Evolutionary conservation across 169 alveolate genomes (phyloP), one percentile per base, ranked within the genome.

Genomic region (Plasmodium falciparum): DNA sequence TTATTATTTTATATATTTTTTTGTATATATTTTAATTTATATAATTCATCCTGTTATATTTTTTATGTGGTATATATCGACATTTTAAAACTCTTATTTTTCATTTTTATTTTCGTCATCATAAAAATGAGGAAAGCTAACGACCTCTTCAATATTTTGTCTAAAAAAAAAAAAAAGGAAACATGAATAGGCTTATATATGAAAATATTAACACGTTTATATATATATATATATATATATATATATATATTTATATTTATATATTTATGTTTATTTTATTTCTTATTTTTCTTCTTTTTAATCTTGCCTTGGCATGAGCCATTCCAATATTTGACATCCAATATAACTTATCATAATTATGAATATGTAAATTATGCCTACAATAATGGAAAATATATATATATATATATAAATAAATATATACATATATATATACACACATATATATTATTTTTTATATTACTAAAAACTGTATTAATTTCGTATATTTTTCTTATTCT

Each of bases 381-480:
- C 6, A 52, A 17, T 2, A 58, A 47, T 26, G 65, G 29, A 0
- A 39, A 39, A 39, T 39, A 39, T 39, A 39, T 39, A 39, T 39
- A 39, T 39, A 39, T 39, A 39, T 5, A 39, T 5, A 50, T 20
- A 62, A 63, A 33, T 7, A 33, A 5, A 33, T 39, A 39, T 39
- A 39, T 39, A 39, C 5, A 39, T 5, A 39, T 5, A 39, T 39
- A 39, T 39, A 39, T 7, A 39, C 6, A 39, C 6, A 39, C 6
- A 39, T 39, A 39, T 39, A 39, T 29, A 61, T 47, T 20, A 43
- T 12, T 62, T 33, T 73, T 83, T 76, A 59, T 71, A 70, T 47
- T 88, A 91, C 94, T 88, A 71, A 72, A 86, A 26, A 67, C 47
- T 6, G 74, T 88, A 69, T 63, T 91, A 17, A 73, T 59, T 58